Percentiles rank a stretch among this genome's conserved stretches.
Evolutionary conservation across 2,329 filamentous ascomycete species (phyloP).

Genomic region (Botrytis byssoidea): DNA sequence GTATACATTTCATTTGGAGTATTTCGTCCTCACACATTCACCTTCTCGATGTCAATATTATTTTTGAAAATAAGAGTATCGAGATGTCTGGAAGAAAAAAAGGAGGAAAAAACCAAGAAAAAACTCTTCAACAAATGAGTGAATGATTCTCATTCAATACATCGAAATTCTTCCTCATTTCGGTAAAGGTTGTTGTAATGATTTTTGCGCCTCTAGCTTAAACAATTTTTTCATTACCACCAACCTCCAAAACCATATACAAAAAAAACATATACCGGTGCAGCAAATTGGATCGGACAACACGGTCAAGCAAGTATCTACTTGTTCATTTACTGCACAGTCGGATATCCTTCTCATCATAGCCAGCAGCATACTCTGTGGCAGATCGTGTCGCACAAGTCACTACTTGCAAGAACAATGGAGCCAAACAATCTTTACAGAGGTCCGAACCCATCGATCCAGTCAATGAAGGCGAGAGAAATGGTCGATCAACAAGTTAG

Average conservation of each 20-base stretch:
- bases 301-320: no score
- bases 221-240: background rate
- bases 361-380: background rate
- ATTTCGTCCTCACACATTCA: no score
- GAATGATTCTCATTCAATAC: background rate
- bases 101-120: no score
- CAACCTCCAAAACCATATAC: no score
- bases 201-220: background rate
- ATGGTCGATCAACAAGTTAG: slow-evolving; percentile 76
- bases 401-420: background rate
- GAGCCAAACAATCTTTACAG: slow-evolving; percentile 36
- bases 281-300: background rate
- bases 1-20: no score
- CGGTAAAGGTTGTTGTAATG: background rate
- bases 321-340: background rate
- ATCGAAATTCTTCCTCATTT: background rate
- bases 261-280: background rate
- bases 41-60: no score
- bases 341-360: background rate
- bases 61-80: no score
- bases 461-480: slow-evolving; percentile 65
- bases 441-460: slow-evolving; percentile 32
- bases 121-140: background rate
- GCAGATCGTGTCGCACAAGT: background rate
- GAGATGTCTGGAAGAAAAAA: background rate